Evolutionary conservation across 129 eudicot species (phyloP).

Genomic region (Lactuca sativa): DNA sequence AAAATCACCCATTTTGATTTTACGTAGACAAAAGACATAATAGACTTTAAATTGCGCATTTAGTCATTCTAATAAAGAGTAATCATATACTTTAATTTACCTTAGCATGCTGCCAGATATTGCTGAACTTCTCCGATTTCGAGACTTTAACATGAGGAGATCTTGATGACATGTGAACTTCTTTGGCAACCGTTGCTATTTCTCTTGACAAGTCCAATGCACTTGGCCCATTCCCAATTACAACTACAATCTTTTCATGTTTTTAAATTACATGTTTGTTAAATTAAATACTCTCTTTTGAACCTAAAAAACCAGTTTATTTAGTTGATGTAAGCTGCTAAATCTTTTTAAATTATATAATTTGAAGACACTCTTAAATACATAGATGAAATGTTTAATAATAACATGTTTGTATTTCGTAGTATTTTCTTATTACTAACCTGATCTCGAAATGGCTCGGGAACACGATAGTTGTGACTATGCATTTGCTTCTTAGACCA

Average conservation of each 20-base stretch:
- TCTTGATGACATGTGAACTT: slow-evolving; percentile 65
- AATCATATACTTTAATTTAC: slow-evolving; percentile 20
- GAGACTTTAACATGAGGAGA: slow-evolving; percentile 30
- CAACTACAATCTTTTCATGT: slow-evolving; percentile 50
- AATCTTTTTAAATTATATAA: too few species aligned
- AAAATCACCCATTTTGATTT: too few species aligned
- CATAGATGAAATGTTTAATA: background rate
- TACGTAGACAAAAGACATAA: too few species aligned
- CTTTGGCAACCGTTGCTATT: slow-evolving; percentile 56
- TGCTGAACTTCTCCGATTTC: slow-evolving; percentile 32
- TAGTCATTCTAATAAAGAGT: too few species aligned
- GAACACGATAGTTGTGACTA: slow-evolving; percentile 68
- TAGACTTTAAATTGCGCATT: too few species aligned
- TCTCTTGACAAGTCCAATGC: slow-evolving; percentile 54
- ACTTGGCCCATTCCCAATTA: slow-evolving; percentile 65
- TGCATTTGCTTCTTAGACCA: slow-evolving; percentile 69
- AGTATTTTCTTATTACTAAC: slow-evolving; percentile 15
- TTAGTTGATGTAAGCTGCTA: background rate
- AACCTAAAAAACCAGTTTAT: background rate
- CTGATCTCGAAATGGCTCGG: slow-evolving; percentile 52
- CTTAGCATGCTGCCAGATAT: slow-evolving; percentile 57
- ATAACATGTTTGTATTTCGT: background rate
- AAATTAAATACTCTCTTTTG: too few species aligned
- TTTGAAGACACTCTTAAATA: background rate
- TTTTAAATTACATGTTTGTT: too few species aligned